phyloP scores from a whole-genome alignment of 1,139 yeast genomes.

The Sugiyamaella novakii region DNA sequence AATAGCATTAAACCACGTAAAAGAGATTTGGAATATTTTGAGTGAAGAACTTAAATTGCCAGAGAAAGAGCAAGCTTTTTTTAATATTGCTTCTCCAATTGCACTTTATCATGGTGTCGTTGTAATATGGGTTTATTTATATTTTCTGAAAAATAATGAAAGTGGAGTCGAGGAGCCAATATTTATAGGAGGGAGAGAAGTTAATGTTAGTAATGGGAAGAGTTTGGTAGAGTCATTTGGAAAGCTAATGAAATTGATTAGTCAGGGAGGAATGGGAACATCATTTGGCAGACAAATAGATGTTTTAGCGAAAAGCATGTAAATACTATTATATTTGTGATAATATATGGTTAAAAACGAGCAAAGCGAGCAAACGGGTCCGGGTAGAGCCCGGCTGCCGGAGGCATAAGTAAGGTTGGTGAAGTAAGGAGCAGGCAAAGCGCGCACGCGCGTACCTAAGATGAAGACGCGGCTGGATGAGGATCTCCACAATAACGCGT shows the following conservation, averaged over 20 bases:
- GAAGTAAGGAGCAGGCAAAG: too few species aligned
- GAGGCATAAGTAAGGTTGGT: too few species aligned
- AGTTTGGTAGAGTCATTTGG: background rate
- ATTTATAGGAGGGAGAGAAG: background rate
- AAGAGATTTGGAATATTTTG: constrained; percentile 9
- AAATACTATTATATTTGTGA: too few species aligned
- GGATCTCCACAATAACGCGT: constrained; percentile 14
- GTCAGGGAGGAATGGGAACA: background rate
- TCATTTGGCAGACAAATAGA: background rate
- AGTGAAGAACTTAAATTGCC: constrained; percentile 9
- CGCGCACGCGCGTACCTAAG: constrained; percentile 2
- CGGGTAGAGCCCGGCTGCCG: too few species aligned
- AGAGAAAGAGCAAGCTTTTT: background rate
- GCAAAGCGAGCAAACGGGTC: too few species aligned
- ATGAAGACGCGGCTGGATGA: constrained; percentile 10
- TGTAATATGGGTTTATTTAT: constrained; percentile 9
- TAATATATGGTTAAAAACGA: too few species aligned
- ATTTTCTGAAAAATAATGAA: background rate
- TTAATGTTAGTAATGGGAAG: background rate
- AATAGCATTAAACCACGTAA: constrained; percentile 6
- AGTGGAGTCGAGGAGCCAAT: background rate
- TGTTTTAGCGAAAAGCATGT: background rate
- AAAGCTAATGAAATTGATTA: background rate
- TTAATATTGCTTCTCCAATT: constrained; percentile 13
- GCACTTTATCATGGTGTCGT: constrained; percentile 9